Conservation (phyloP, 768 basidiomycete species). For the Suillus variegatus region DNA sequence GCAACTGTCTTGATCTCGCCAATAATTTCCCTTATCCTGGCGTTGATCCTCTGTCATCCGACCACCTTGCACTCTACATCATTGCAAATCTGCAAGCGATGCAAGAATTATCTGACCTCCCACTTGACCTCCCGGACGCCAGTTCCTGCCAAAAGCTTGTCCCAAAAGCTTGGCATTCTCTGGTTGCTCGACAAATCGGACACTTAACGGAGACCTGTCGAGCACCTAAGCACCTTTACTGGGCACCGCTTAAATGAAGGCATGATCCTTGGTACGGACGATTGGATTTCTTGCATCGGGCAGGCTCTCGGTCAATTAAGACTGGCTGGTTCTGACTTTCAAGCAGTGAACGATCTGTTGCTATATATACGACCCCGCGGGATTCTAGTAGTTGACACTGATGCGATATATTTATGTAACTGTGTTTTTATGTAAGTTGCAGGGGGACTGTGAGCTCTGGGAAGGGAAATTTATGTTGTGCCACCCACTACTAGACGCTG, state of each 20-base stretch:
- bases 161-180: background rate
- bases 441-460: background rate
- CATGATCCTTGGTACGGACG: background rate
- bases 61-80: slow-evolving; percentile 11
- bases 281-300: background rate
- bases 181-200: background rate
- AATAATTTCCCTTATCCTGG: slow-evolving; percentile 4
- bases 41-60: background rate
- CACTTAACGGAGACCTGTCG: background rate
- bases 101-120: background rate
- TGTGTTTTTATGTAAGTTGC: background rate
- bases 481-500: background rate
- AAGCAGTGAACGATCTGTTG: background rate
- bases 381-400: background rate
- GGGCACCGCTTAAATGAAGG: background rate
- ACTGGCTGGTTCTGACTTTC: background rate
- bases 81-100: background rate
- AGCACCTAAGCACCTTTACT: background rate
- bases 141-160: background rate
- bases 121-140: background rate
- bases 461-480: background rate
- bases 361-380: background rate
- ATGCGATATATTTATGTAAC: background rate
- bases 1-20: background rate
- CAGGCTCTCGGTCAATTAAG: background rate